Evolutionary conservation across 371 early-diverging fungal genomes (phyloP), one percentile per base, ranked within the genome.

Genomic region (Mucor irregularis): DNA sequence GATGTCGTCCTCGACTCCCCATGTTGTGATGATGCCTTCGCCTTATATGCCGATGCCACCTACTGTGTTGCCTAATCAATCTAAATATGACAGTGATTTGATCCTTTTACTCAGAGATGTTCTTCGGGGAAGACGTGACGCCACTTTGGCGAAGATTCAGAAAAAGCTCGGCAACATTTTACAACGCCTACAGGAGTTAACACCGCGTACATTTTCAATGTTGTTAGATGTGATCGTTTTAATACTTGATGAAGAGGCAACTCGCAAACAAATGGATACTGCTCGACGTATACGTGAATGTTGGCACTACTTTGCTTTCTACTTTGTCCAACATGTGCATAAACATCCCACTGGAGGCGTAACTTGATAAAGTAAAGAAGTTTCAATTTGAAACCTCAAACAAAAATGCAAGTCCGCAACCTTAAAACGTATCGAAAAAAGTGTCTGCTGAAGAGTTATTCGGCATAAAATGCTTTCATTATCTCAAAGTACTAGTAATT

Each of bases 191-290:
- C 48, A 24, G 6, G 47, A 43, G 13, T 54, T 68, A 5, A 39
- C 56, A 1, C n/a, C 21, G 5, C 58, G 70, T 6, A 62, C 57
- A 0, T 56, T 69, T 37, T 45, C 47, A 1, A 42, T 51, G n/a
- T 33, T 73, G 0, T 33, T 73, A 4, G 40, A 62, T 4, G 39
- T 51, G 2, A 28, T 73, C 9, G 30, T 31, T 1, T 37, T 48
- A 5, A 25, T 51, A 0, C 40, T 61, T n/a, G 34, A 56, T 6
- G 28, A 57, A 16, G 63, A 73, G 31, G 8, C 16, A 8, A 24
- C 14, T 13, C 37, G 29, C 3, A 24, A 39, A 5, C n/a, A 48
- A 9, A 5, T 30, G 8, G 46, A 58, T 16, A 55, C 39, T 21
- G 29, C 42, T 6, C 49, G 37, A 10, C 29, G 58, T 24, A 49